phyloP scores from a whole-genome alignment of 2,329 filamentous ascomycete species.

The Rutstroemia sp. region DNA sequence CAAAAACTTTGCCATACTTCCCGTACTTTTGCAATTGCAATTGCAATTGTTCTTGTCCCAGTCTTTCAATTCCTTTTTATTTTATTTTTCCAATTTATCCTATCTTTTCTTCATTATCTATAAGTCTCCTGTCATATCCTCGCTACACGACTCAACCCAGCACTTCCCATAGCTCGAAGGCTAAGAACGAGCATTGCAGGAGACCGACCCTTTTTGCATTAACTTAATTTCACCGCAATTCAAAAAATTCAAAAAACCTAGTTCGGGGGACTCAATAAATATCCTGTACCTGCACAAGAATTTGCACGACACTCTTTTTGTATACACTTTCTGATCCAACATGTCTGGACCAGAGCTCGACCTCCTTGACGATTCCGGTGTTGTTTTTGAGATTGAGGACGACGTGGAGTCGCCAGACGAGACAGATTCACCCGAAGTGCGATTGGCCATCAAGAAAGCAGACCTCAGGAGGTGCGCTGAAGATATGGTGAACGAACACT shows the following conservation, averaged over 20 bases:
- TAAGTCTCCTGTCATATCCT: not conserved
- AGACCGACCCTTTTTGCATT: not conserved
- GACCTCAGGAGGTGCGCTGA: conserved; percentile 4
- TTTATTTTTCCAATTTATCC: not conserved
- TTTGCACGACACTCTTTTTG: conserved; percentile 1
- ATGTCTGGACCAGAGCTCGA: conserved; percentile 1
- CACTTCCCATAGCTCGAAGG: not conserved
- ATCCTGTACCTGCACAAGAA: too few species aligned
- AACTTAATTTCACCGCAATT: not conserved
- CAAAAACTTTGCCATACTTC: not conserved
- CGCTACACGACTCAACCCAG: not conserved
- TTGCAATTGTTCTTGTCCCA: not conserved
- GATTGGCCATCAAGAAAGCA: conserved; percentile 3
- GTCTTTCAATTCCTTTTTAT: conserved; percentile 5
- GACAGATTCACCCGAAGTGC: not conserved
- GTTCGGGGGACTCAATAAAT: not conserved
- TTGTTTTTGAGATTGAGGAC: not conserved
- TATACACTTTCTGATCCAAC: not conserved
- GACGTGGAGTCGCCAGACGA: not conserved
- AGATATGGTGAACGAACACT: conserved; percentile 6
- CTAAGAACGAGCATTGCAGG: not conserved
- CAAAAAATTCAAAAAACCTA: not conserved
- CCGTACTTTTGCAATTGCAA: not conserved
- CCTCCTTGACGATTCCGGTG: not conserved
- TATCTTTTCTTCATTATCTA: not conserved